Conservation (phyloP, 176 grass and related monocot species). For the Oryza coarctata region DNA sequence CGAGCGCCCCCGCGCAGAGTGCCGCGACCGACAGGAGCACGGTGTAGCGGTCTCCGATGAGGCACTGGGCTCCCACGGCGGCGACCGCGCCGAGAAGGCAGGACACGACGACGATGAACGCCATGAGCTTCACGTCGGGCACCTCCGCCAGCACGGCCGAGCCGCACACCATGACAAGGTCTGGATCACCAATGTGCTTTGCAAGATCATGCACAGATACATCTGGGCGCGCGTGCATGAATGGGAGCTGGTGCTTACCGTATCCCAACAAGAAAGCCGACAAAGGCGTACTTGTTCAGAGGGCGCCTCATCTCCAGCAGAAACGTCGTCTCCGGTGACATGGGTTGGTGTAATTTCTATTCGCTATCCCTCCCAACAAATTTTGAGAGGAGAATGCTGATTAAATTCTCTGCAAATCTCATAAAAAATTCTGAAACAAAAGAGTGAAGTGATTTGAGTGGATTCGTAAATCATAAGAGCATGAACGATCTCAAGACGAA, state of each 20-base stretch:
- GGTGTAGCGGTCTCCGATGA: slow-evolving; percentile 26
- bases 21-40: slow-evolving; percentile 27
- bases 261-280: slow-evolving; percentile 37
- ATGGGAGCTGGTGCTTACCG: background rate
- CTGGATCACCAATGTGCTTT: slow-evolving; percentile 23
- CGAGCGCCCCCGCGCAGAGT: slow-evolving; percentile 32
- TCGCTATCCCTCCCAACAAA: background rate
- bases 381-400: background rate
- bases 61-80: slow-evolving; percentile 8
- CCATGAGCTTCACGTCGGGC: slow-evolving; percentile 34
- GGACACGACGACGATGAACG: slow-evolving; percentile 21
- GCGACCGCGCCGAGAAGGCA: slow-evolving; percentile 4
- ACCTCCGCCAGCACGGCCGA: slow-evolving; percentile 22
- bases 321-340: background rate
- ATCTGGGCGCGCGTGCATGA: background rate
- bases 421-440: background rate
- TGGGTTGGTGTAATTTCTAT: background rate
- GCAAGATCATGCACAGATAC: background rate
- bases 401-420: background rate
- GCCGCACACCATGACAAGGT: slow-evolving; percentile 41
- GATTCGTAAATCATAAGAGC: background rate
- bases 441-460: background rate
- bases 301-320: background rate
- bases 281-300: slow-evolving; percentile 9
- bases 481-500: background rate